Percentiles rank a stretch among this genome's conserved stretches.
Evolutionary conservation across 176 grass and related monocot genomes (phyloP).

Genomic region (Puya raimondii): DNA sequence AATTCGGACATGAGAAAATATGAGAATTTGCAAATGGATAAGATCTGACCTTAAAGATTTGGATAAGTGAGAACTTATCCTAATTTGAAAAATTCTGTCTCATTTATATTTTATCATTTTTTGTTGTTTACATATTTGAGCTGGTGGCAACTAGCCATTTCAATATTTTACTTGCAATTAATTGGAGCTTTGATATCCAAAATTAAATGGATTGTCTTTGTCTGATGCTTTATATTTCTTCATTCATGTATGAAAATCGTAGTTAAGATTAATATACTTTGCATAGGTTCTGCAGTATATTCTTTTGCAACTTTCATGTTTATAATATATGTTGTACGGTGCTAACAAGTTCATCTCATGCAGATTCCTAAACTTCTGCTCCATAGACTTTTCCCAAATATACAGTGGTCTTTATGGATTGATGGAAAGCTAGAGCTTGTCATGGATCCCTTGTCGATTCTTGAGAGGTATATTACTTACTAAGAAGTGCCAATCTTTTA

Average conservation of each 20-base stretch:
- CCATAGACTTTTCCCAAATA: slow-evolving; percentile 92
- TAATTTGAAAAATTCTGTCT: no score
- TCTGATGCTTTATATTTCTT: neutral
- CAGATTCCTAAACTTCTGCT: slow-evolving; percentile 95
- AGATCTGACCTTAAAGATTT: no score
- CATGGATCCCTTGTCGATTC: slow-evolving; percentile 77
- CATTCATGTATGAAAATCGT: neutral
- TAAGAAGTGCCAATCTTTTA: neutral
- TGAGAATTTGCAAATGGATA: no score
- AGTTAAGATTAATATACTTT: neutral
- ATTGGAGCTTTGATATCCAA: neutral
- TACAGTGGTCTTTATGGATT: slow-evolving; percentile 81
- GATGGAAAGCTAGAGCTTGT: slow-evolving; percentile 98
- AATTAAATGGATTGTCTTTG: neutral
- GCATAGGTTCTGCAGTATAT: no score
- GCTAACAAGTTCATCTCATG: slow-evolving; percentile 4
- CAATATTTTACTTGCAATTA: no score
- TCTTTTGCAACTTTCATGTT: neutral
- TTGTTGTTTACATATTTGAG: no score
- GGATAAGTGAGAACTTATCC: no score
- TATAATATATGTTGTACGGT: slow-evolving; percentile 1
- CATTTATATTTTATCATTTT: no score
- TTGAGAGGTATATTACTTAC: slow-evolving; percentile 70
- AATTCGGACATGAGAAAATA: no score
- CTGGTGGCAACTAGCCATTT: no score